phyloP scores from a whole-genome alignment of 306 rosid genomes.

The Mucuna pruriens region DNA sequence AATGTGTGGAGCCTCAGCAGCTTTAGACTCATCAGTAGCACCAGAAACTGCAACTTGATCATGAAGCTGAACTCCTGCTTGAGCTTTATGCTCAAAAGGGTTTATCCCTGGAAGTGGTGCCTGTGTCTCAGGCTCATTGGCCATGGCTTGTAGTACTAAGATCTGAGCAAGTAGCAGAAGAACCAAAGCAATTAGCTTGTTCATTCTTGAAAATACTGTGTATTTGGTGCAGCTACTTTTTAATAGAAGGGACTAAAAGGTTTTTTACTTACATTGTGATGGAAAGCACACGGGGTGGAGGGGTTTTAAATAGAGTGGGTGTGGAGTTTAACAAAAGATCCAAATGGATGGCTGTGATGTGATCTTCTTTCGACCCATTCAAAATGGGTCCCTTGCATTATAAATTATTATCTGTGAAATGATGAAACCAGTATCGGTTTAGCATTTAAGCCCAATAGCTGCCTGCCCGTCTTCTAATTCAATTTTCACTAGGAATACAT shows the following conservation, averaged over 20 bases:
- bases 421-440: not conserved
- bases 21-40: slow-evolving; percentile 34
- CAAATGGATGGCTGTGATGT: slow-evolving; percentile 35
- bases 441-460: not conserved
- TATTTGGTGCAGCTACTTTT: not conserved
- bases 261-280: slow-evolving; percentile 12
- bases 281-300: not conserved
- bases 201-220: slow-evolving; percentile 44
- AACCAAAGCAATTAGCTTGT: slow-evolving; percentile 49
- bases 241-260: not conserved
- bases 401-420: slow-evolving; percentile 6
- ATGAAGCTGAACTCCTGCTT: slow-evolving; percentile 25
- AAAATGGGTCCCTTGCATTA: slow-evolving; percentile 45
- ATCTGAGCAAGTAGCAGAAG: slow-evolving; percentile 50
- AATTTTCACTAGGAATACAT: not conserved
- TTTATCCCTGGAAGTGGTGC: slow-evolving; percentile 32
- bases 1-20: slow-evolving; percentile 67
- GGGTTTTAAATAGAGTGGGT: slow-evolving; percentile 35
- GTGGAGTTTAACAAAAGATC: not conserved
- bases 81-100: slow-evolving; percentile 35
- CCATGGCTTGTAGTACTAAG: slow-evolving; percentile 53
- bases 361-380: slow-evolving; percentile 16
- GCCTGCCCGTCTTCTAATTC: not conserved
- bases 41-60: slow-evolving; percentile 42
- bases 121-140: slow-evolving; percentile 28